phyloP scores from a whole-genome alignment of 352 stramenopile species.

The Phytophthora rubi region DNA sequence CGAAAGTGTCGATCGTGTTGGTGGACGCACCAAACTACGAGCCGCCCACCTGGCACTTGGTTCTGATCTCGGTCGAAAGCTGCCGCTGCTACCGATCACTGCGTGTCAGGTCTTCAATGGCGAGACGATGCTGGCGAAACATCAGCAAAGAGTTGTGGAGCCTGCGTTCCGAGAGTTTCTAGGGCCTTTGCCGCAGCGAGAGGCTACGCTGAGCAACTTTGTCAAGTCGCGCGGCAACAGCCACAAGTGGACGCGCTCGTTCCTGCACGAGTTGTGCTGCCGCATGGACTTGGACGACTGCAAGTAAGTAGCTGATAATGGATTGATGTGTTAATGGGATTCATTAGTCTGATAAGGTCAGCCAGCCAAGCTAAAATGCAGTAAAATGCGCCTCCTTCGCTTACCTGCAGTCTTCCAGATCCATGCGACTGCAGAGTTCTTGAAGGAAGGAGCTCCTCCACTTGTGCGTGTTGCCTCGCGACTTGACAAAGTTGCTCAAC shows the following conservation, averaged over 20 bases:
- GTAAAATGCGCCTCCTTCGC: neutral
- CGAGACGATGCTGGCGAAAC: constrained; percentile 37
- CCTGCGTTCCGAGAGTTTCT: constrained; percentile 29
- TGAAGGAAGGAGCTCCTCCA: constrained; percentile 46
- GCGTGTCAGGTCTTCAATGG: constrained; percentile 46
- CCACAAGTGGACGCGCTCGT: constrained; percentile 48
- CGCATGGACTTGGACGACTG: constrained; percentile 48
- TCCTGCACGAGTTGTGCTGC: constrained; percentile 47
- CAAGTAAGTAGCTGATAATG: neutral
- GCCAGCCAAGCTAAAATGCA: too few relatives aligned
- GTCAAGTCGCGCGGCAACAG: constrained; percentile 33
- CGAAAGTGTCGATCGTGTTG: constrained; percentile 22
- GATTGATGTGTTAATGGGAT: too few relatives aligned
- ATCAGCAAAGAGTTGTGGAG: constrained; percentile 19
- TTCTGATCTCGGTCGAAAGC: neutral
- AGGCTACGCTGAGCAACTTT: constrained; percentile 38
- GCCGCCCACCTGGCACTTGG: constrained; percentile 22
- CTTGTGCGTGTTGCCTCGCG: constrained; percentile 22
- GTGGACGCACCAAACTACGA: neutral
- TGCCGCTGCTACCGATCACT: constrained; percentile 12
- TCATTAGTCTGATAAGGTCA: too few relatives aligned
- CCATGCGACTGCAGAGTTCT: constrained; percentile 32
- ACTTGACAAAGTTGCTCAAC: constrained; percentile 6
- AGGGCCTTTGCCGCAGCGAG: constrained; percentile 15
- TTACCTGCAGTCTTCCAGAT: constrained; percentile 14